phyloP scores from a whole-genome alignment of 768 basidiomycete genomes.

The Xerocomellus amylosporus region DNA sequence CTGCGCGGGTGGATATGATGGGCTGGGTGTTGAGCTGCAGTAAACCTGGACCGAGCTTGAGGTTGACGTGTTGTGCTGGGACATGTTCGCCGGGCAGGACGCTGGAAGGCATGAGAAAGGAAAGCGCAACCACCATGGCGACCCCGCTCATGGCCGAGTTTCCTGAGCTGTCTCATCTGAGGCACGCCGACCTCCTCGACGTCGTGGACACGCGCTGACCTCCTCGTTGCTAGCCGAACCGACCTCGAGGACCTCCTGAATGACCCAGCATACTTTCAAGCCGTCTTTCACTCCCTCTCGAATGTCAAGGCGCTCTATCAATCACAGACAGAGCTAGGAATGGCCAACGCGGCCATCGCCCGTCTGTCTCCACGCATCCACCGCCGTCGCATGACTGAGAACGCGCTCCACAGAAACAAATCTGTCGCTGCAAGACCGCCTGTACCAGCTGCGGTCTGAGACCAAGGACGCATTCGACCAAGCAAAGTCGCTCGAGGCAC shows the following conservation, averaged over 20 bases:
- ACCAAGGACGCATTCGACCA: constrained; percentile 88
- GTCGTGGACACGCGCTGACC: constrained; percentile 8
- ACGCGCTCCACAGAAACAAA: constrained; percentile 57
- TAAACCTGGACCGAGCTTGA: constrained; percentile 86
- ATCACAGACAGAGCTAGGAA: constrained; percentile 72
- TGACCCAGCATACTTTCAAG: constrained; percentile 83
- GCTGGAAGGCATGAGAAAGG: constrained; percentile 43
- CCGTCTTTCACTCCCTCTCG: constrained; percentile 76
- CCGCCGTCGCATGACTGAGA: constrained; percentile 3
- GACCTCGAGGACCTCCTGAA: constrained; percentile 87
- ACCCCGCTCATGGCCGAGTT: constrained; percentile 57
- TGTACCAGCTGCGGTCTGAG: constrained; percentile 74
- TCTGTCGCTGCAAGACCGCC: constrained; percentile 66
- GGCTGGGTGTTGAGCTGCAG: constrained; percentile 41
- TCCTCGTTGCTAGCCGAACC: constrained; percentile 55
- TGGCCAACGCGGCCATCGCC: constrained; percentile 84
- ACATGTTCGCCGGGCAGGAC: constrained; percentile 83
- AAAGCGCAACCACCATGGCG: constrained; percentile 21
- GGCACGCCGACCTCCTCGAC: constrained; percentile 44
- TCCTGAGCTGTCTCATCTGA: constrained; percentile 68
- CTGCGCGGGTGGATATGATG: constrained; percentile 66
- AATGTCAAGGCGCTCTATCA: constrained; percentile 72
- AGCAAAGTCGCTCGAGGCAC: constrained; percentile 73
- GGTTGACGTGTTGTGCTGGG: constrained; percentile 69
- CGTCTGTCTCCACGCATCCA: constrained; percentile 46